Base-by-base conservation (phyloP, 192 early-diverging fungal species). In the Backusella luteola region DNA sequence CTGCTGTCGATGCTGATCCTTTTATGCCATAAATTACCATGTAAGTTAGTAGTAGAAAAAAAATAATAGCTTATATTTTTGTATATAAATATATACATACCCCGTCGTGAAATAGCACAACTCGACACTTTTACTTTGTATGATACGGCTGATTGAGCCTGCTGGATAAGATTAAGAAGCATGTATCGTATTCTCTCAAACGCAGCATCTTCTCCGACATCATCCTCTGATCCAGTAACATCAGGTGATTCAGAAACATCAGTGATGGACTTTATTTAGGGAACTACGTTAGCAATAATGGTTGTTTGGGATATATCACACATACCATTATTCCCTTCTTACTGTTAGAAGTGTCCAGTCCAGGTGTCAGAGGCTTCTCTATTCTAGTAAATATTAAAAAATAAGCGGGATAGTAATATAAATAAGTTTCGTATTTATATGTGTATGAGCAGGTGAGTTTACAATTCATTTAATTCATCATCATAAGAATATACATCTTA, bases 141-240 rank as follows among this genome's bases (percentile, higher is more conserved):
- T 38, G 42, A 52, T 41, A 77, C 46, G 9, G 76, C 69, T 39
- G n/a, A 39, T 71, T 77, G 69, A 46, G 76, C 76, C 49, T 77
- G 76, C 19, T 77, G 69, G 35, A 77, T 77, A 21, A 77, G 59
- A 15, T 53, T 56, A 26, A 59, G 44, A 8, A 77, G 36, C 76
- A 77, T 77, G 34, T 21, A 19, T 34, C 69, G 46, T 21, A 77
- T 29, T 63, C 69, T 53, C 34, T 77, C 69, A 63, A 71, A 77
- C 21, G 69, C 76, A 26, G 46, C 69, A 63, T 72, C 76, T 49
- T 77, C 69, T 21, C 32, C 74, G 26, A 75, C 41, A n/a, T 77
- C 76, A 19, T 77, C 76, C 21, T 69, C 38, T 12, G 52, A 46
- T 59, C n/a, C 14, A 46, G 4, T 29, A 15, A 39, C 34, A 77